Conservation (phyloP, 148 eudicot species). For the Heliamphora exappendiculata region DNA sequence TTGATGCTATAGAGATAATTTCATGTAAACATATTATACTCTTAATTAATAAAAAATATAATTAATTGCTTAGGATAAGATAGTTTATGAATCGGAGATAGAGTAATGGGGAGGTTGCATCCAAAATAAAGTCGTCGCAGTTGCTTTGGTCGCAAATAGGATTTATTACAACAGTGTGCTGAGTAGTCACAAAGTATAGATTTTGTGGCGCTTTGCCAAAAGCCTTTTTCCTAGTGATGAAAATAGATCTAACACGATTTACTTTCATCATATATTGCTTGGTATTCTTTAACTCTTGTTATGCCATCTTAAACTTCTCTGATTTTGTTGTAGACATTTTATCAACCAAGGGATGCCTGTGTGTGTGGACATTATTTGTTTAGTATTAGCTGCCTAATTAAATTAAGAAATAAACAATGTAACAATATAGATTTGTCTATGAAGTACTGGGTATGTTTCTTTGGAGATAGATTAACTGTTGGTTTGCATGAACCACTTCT, state of each 20-base stretch:
- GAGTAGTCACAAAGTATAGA: too few species aligned
- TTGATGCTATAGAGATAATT: too few species aligned
- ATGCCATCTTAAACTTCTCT: background rate
- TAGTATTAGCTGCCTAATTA: background rate
- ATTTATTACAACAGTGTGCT: too few species aligned
- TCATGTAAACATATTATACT: too few species aligned
- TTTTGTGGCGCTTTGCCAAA: too few species aligned
- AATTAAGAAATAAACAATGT: background rate
- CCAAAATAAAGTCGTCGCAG: too few species aligned
- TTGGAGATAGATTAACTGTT: background rate
- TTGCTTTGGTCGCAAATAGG: too few species aligned
- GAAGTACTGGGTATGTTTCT: background rate
- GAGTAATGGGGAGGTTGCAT: too few species aligned
- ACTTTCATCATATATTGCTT: background rate
- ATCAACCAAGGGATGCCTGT: background rate
- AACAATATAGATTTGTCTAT: background rate
- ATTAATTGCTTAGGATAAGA: too few species aligned
- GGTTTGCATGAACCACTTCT: too few species aligned
- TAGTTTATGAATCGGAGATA: too few species aligned
- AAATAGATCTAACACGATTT: background rate
- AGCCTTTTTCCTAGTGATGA: background rate
- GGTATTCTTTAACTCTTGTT: background rate
- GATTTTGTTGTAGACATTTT: background rate
- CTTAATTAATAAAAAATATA: too few species aligned
- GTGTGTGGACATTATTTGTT: background rate